Base-by-base conservation (phyloP, 495 filamentous ascomycete genomes). In the Saxispiralis lemnorum region DNA sequence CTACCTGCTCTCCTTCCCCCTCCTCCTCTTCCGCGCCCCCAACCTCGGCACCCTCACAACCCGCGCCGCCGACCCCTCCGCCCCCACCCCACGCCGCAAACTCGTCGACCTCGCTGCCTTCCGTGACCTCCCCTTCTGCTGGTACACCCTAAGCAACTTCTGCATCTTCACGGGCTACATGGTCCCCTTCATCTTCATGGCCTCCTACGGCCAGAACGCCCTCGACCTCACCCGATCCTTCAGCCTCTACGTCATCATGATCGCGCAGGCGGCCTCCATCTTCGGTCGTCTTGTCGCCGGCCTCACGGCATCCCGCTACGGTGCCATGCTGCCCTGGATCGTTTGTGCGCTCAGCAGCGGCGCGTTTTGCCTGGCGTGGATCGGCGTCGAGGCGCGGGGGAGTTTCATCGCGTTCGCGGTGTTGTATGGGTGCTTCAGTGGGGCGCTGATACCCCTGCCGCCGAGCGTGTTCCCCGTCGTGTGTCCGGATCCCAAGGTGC, bases 261-360 rank as follows among this genome's bases (percentile, higher is more conserved):
- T 87, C 37, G 67, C 87, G 55, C 89, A 92, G 60, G 77, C 73
- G 16, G 62, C 75, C 21, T 78, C 81, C 1, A 19, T 80, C 4
- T 49, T 71, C 2, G 79, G 79, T 2, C 73, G 81, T 0, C 38
- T 87, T 2, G 41, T 83, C 12, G 75, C 79, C 1, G 75, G 74
- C 47, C 60, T 79, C 14, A 76, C 81, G 0, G 84, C 88, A 54
- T 62, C 62, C 1, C 61, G 61, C 36, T 64, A 75, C 1, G 79
- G 81, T 1, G 74, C 76, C 1, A 51, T 83, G 17, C 82, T 81
- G 48, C 60, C 70, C 11, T 52, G 83, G 46, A 65, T 75, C 43
- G 73, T 74, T 0, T 65, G 68, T 34, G 67, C 65, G 2, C 49
- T 71, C 11, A 51, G 66, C 0, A 70, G 67, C 1, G 70, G 71